These are phyloP conservation scores for Dorcoceras hygrometricum DNA, from an alignment of 257 asterid genomes.

Conservation along the genomic window DNA sequence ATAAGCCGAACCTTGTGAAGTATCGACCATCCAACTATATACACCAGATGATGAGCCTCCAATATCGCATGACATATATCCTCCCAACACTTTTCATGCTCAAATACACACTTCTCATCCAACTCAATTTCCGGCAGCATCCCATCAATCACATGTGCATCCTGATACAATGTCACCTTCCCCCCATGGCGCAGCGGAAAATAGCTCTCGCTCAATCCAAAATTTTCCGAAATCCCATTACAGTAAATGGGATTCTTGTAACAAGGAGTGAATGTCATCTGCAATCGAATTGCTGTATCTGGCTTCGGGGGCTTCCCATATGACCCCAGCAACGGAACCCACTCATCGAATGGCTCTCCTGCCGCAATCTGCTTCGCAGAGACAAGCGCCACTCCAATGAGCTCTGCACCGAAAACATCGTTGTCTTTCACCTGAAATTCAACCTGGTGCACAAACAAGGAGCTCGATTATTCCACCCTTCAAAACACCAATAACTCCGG, in stretches of 20 bases:
- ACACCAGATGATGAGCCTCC: constrained; percentile 78
- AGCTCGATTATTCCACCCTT: background rate
- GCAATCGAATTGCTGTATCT: constrained; percentile 55
- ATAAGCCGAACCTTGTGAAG: constrained; percentile 66
- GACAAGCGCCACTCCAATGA: constrained; percentile 64
- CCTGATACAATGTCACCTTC: constrained; percentile 64
- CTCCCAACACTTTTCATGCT: constrained; percentile 71
- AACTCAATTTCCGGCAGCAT: constrained; percentile 57
- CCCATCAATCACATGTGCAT: constrained; percentile 70
- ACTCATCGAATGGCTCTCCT: constrained; percentile 67
- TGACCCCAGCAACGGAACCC: constrained; percentile 74
- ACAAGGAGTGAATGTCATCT: constrained; percentile 60
- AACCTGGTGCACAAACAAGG: constrained; percentile 32
- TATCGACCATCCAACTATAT: constrained; percentile 74
- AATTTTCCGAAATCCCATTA: constrained; percentile 43
- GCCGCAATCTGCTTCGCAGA: constrained; percentile 53
- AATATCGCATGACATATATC: constrained; percentile 71
- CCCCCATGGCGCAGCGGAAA: constrained; percentile 82
- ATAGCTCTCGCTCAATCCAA: constrained; percentile 58
- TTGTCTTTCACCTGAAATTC: constrained; percentile 86
- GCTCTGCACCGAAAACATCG: constrained; percentile 85
- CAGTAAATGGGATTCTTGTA: constrained; percentile 37
- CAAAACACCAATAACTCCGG: background rate
- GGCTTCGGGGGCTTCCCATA: constrained; percentile 69
- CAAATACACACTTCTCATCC: constrained; percentile 37